Base-by-base conservation (phyloP, 2,329 filamentous ascomycete species). In the Fusarium kyushuense region DNA sequence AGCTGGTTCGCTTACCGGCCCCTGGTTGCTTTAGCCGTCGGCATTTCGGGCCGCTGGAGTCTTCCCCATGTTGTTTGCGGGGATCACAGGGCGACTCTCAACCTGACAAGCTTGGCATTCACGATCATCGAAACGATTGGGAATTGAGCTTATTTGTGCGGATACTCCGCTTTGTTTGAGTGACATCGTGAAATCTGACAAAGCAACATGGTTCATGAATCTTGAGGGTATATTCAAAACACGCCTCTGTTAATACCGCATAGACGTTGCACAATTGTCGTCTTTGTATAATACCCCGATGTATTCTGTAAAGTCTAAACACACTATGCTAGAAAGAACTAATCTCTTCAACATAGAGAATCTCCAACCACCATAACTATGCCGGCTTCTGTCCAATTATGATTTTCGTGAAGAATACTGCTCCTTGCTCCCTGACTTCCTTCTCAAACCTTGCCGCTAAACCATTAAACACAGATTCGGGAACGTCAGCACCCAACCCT, bases 1-100 rank as follows among this genome's bases (percentile, higher is more conserved):
- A 54, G 9, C 19, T 38, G 25, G 25, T 29, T 23, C 47, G 23
- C 25, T 42, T 35, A 33, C 42, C 6, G 42, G 17, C 2, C 8
- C 16, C n/a, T 25, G 17, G 27, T 30, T 29, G 19, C 43, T 67
- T 68, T 69, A 69, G 29, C 65, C 65, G 54, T 65, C 65, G 65
- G 65, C 23, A 61, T 30, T 56, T 63, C 61, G 65, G 65, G 40
- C 65, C 65, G 66, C 35, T 47, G 16, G 29, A 19, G 40, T 25
- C 30, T 59, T 42, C 27, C 45, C 46, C 61, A 35, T 38, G n/a
- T 32, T 27, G 32, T 54, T 35, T 57, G 48, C 40, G 47, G 47
- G 47, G 47, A 51, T 51, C 23, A 25, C 33, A 51, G 47, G 47
- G 47, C 47, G 47, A 51, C 47, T 51, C 47, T 51, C 47, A 51